phyloP scores from a whole-genome alignment of 2,329 filamentous ascomycete species.

The Claviceps fusiformis region DNA sequence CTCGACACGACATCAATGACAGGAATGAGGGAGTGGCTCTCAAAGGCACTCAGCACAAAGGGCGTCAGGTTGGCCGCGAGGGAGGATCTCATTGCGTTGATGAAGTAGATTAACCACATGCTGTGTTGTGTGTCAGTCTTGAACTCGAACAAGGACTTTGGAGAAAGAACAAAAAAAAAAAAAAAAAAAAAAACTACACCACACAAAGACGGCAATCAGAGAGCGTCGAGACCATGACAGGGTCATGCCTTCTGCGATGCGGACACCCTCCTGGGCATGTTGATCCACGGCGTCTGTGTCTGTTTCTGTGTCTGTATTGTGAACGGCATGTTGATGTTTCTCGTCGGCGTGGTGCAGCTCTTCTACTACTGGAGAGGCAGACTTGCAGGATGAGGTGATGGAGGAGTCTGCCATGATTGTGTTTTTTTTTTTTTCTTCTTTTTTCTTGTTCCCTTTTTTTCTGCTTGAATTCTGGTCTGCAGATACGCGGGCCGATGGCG shows the following conservation, averaged over 20 bases:
- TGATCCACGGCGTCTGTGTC: background rate
- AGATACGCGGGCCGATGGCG: no score
- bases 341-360: background rate
- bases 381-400: background rate
- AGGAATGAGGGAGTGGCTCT: slow-evolving; percentile 38
- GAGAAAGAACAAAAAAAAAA: background rate
- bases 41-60: slow-evolving; percentile 26
- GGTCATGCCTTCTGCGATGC: slow-evolving; percentile 2
- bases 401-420: background rate
- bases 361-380: background rate
- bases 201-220: slow-evolving; percentile 1
- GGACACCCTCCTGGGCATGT: background rate
- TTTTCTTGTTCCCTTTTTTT: no score
- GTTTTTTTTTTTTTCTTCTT: no score
- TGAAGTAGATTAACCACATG: slow-evolving; percentile 5
- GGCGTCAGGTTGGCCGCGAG: background rate
- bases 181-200: no score
- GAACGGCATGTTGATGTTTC: background rate
- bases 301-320: no score
- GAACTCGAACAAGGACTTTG: no score
- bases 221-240: slow-evolving; percentile 1
- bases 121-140: background rate
- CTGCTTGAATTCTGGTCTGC: no score
- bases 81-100: slow-evolving; percentile 3
- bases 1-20: slow-evolving; percentile 39